Conservation (phyloP, 164 flowering plant genomes). For the Tetrastigma voinierianum region DNA sequence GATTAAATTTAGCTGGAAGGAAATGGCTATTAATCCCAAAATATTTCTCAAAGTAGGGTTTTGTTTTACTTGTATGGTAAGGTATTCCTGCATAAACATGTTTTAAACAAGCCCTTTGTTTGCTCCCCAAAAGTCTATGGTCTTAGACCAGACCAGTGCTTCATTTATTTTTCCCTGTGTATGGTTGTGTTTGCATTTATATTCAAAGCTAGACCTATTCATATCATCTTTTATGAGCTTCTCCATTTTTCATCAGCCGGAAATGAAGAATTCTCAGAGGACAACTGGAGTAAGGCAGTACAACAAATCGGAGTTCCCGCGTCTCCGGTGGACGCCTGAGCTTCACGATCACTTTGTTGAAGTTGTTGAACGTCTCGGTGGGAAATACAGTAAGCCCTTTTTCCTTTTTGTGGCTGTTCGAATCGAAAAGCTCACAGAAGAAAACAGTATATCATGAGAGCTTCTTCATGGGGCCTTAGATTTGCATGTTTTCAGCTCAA, state of each 20-base stretch:
- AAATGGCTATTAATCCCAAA: not conserved
- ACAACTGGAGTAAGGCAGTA: slow-evolving; percentile 26
- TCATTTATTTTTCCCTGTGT: not conserved
- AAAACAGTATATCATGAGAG: too few species aligned
- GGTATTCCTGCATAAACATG: not conserved
- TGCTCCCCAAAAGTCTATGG: slow-evolving; percentile 15
- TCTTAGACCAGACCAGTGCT: slow-evolving; percentile 2
- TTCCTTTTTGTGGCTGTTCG: not conserved
- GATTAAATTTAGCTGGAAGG: not conserved
- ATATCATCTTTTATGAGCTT: not conserved
- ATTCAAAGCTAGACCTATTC: slow-evolving; percentile 2
- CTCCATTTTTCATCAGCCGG: slow-evolving; percentile 5
- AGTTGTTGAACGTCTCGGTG: slow-evolving; percentile 38
- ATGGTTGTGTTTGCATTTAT: slow-evolving; percentile 10
- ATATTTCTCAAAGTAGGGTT: slow-evolving; percentile 4
- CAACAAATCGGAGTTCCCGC: slow-evolving; percentile 35
- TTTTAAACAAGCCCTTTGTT: not conserved
- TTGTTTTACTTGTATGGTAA: not conserved
- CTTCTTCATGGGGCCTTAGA: too few species aligned
- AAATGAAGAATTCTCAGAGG: slow-evolving; percentile 20
- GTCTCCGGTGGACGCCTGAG: slow-evolving; percentile 38
- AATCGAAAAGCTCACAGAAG: too few species aligned
- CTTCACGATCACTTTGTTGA: slow-evolving; percentile 32
- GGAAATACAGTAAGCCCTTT: slow-evolving; percentile 33
- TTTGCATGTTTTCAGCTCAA: too few species aligned